Base-by-base conservation (phyloP, 768 basidiomycete species). In the Leucosporidium scottii region DNA sequence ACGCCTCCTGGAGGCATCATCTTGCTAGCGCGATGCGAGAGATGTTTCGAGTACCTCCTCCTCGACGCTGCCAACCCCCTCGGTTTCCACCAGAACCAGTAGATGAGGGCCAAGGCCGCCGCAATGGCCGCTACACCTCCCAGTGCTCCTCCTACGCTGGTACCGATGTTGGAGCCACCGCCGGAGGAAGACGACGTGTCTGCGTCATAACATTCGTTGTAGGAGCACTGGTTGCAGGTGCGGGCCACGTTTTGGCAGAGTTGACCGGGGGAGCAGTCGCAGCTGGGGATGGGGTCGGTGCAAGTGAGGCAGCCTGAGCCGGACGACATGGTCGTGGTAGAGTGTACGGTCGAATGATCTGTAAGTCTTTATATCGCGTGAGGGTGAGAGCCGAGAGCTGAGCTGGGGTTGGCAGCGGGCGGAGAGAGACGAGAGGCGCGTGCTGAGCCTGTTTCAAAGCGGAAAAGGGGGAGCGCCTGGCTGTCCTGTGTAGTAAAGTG, bases 61-160 rank as follows among this genome's bases (percentile, higher is more conserved):
- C 66, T 47, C 27, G 65, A 67, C 51, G 58, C 56, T 12, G 62
- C 68, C 23, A 73, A 57, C 1, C 69, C 72, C 31, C 60, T 51
- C 3, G 68, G 68, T 31, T 65, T 65, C 73, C 74, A 74, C 75
- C 75, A 76, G 60, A 76, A 73, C 64, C 68, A 75, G 62, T 72
- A 74, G 27, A 73, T 48, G 9, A 61, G 53, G 4, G 55, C 66
- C 51, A 72, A 61, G 23, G 74, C 34, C 27, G 57, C 64, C 3
- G 70, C 61, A 20, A 73, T 69, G 13, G 70, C 75, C 23, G 71
- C 28, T 13, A 74, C 69, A 7, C 74, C 74, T 6, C 75, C 75
- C 18, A 76, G 57, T 0, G 75, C 67, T 0, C 71, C 70, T 3
- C 75, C 75, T 1, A 70, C 74, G 0, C 73, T 70, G 0, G 67